These are phyloP conservation scores for Claviceps paspali DNA, from an alignment of 2,329 filamentous ascomycete species.

Conservation along the genomic window DNA sequence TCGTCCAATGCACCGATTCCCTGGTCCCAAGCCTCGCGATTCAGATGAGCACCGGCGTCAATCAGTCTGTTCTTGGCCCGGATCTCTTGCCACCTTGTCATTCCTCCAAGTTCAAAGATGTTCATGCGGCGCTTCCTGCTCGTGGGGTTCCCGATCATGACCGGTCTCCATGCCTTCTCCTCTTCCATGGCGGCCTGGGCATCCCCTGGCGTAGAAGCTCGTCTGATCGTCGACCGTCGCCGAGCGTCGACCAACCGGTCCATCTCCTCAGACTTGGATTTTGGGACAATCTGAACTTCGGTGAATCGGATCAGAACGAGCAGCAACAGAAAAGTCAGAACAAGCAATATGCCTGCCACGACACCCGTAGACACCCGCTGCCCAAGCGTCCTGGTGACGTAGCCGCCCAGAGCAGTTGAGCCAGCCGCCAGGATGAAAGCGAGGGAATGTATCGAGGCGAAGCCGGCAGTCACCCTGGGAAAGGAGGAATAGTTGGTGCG, in stretches of 20 bases:
- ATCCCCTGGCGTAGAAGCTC: constrained; percentile 25
- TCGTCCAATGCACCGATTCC: constrained; percentile 22
- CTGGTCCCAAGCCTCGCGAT: constrained; percentile 19
- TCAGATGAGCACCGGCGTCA: constrained; percentile 25
- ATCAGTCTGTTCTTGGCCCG: constrained; percentile 42
- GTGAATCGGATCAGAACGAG: constrained; percentile 48
- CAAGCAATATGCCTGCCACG: constrained; percentile 50
- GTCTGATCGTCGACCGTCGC: constrained; percentile 30
- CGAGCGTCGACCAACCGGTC: constrained; percentile 34
- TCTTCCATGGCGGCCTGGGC: constrained; percentile 28
- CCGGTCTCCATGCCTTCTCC: constrained; percentile 49
- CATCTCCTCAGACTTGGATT: constrained; percentile 39
- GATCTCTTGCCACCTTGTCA: constrained; percentile 62
- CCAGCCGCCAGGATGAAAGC: constrained; percentile 55
- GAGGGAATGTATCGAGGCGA: constrained; percentile 54
- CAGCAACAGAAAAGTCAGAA: constrained; percentile 48
- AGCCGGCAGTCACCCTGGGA: constrained; percentile 55
- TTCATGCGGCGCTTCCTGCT: constrained; percentile 55
- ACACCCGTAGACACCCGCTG: constrained; percentile 54
- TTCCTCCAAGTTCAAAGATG: constrained; percentile 50
- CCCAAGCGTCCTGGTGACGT: constrained; percentile 48
- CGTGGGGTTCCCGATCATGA: constrained; percentile 56
- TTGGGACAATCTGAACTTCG: constrained; percentile 53
- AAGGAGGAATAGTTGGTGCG: constrained; percentile 62
- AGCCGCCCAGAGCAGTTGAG: constrained; percentile 53